Conservation (phyloP, 352 stramenopile genomes). For the Globisporangium spiculum region DNA sequence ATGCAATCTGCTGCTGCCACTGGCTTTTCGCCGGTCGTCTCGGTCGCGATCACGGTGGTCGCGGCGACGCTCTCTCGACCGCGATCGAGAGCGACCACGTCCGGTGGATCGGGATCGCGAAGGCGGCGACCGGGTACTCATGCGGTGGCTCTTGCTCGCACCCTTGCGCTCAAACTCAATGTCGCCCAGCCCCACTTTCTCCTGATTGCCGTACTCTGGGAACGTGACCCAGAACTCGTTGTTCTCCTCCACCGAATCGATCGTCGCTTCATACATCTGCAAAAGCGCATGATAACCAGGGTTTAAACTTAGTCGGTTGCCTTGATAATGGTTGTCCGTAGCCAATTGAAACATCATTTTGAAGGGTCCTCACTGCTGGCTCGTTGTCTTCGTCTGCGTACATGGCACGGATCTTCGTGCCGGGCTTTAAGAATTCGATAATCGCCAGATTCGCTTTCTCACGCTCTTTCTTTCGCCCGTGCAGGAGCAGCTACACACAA, state of each 20-base stretch:
- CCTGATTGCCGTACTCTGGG: slow-evolving; percentile 95
- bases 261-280: slow-evolving; percentile 95
- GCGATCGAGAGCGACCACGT: slow-evolving; percentile 36
- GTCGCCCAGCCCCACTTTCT: slow-evolving; percentile 93
- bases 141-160: slow-evolving; percentile 7
- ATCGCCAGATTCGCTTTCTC: slow-evolving; percentile 63
- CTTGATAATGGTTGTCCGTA: background rate
- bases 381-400: slow-evolving; percentile 97
- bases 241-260: slow-evolving; percentile 90
- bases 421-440: slow-evolving; percentile 76
- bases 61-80: slow-evolving; percentile 30
- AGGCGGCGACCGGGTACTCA: slow-evolving; percentile 19
- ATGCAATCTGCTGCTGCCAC: slow-evolving; percentile 20
- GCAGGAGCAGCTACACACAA: slow-evolving; percentile 64
- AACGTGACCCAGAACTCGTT: slow-evolving; percentile 90
- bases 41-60: slow-evolving; percentile 15
- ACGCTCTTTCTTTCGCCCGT: slow-evolving; percentile 65
- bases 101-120: slow-evolving; percentile 30
- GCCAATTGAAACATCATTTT: background rate
- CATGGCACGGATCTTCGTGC: slow-evolving; percentile 91
- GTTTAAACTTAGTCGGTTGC: background rate
- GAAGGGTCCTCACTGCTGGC: slow-evolving; percentile 44
- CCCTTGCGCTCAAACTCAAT: slow-evolving; percentile 81
- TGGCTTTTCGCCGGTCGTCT: slow-evolving; percentile 1
- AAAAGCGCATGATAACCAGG: background rate